These are phyloP conservation scores for Fraxinus greggii DNA, from an alignment of 305 asterid species.

Conservation along the genomic window DNA sequence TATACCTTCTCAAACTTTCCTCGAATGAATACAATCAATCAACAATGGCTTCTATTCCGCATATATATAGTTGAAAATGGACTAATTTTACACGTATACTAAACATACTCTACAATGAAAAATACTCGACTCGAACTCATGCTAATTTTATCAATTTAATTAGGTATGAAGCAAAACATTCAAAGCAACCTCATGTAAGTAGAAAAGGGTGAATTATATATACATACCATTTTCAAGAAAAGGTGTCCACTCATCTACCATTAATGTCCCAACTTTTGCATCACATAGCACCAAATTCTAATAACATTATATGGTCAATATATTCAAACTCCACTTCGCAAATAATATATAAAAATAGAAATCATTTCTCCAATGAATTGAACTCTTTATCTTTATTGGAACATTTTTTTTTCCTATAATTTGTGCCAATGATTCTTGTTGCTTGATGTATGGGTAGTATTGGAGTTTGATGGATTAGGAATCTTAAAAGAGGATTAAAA, in stretches of 20 bases:
- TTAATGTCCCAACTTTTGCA: constrained; percentile 43
- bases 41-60: neutral
- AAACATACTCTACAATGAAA: neutral
- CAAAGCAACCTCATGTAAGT: neutral
- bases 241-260: constrained; percentile 71
- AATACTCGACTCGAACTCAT: neutral
- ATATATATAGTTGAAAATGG: neutral
- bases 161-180: constrained; percentile 5
- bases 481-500: constrained; percentile 34
- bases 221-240: constrained; percentile 33
- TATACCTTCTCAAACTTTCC: neutral
- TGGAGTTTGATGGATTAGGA: constrained; percentile 49
- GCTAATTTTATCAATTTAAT: neutral
- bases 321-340: constrained; percentile 39
- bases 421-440: constrained; percentile 36
- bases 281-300: constrained; percentile 55
- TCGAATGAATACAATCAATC: neutral
- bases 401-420: neutral
- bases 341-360: constrained; percentile 20
- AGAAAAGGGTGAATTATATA: constrained; percentile 11
- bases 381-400: neutral
- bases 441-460: constrained; percentile 18
- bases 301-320: constrained; percentile 49
- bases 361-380: constrained; percentile 6
- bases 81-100: neutral